Conservation (phyloP, 495 filamentous ascomycete species). For the Podospora sp. region DNA sequence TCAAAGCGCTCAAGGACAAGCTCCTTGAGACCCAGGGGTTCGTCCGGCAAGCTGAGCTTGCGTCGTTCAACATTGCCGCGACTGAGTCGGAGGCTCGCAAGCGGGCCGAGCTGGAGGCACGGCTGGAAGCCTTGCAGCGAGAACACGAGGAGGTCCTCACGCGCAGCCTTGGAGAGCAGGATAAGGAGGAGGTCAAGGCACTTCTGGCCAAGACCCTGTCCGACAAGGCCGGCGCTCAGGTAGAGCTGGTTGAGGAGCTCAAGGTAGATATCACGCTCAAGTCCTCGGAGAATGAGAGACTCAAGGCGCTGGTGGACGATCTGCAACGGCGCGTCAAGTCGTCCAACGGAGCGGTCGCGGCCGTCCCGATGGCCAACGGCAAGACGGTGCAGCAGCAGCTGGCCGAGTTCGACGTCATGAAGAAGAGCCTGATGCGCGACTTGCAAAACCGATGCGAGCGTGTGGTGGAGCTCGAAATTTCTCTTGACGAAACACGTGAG, state of each 20-base stretch:
- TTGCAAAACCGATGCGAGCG: constrained; percentile 97
- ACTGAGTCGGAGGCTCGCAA: constrained; percentile 69
- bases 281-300: constrained; percentile 72
- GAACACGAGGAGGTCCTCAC: constrained; percentile 82
- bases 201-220: constrained; percentile 75
- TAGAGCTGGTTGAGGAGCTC: constrained; percentile 69
- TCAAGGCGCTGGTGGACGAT: constrained; percentile 76
- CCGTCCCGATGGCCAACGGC: constrained; percentile 64
- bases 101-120: constrained; percentile 71
- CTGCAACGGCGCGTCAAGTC: constrained; percentile 69
- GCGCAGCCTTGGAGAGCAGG: constrained; percentile 74
- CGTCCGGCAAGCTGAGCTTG: constrained; percentile 88
- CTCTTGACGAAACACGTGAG: constrained; percentile 92
- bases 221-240: constrained; percentile 69
- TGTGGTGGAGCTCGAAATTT: constrained; percentile 97
- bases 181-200: constrained; percentile 79
- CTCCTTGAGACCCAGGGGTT: constrained; percentile 89
- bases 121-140: constrained; percentile 69
- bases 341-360: constrained; percentile 51
- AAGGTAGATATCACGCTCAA: constrained; percentile 70
- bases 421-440: constrained; percentile 98
- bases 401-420: constrained; percentile 98
- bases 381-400: constrained; percentile 98
- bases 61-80: constrained; percentile 56
- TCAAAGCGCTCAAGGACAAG: constrained; percentile 72